These are phyloP conservation scores for Perkinsus chesapeaki DNA, from an alignment of 169 alveolate species.

Conservation along the genomic window DNA sequence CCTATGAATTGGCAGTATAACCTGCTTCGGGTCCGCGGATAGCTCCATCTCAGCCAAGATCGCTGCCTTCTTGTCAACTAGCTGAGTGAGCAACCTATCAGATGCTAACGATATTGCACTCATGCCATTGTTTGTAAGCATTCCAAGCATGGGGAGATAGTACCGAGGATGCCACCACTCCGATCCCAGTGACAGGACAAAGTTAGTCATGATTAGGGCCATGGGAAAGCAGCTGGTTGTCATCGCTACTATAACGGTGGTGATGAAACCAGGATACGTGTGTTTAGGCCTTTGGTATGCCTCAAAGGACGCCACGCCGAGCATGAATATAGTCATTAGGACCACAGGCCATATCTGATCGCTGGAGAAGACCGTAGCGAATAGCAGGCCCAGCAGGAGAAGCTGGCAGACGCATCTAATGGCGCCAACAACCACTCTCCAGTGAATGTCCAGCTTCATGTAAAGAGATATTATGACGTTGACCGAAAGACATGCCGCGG, in stretches of 20 bases:
- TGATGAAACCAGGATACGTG: background rate
- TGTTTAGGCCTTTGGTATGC: background rate
- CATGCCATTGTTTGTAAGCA: background rate
- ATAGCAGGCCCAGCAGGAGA: background rate
- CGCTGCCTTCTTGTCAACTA: background rate
- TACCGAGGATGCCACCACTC: background rate
- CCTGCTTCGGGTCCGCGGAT: background rate
- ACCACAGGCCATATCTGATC: background rate
- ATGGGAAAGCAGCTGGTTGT: background rate
- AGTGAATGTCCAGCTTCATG: background rate
- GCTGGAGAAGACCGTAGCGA: background rate
- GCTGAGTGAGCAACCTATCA: background rate
- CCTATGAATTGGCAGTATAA: background rate
- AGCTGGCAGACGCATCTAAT: background rate
- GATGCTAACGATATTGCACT: background rate
- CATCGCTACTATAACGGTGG: background rate
- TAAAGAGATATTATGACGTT: background rate
- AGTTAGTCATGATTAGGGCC: background rate
- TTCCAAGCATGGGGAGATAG: background rate
- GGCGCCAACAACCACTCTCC: background rate
- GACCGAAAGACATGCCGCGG: background rate
- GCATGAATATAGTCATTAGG: background rate
- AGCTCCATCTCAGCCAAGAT: background rate
- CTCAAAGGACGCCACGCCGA: background rate
- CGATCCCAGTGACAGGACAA: background rate